Base-by-base conservation (phyloP, 2,329 filamentous ascomycete species). In the Ceratocystis cacaofunesta region DNA sequence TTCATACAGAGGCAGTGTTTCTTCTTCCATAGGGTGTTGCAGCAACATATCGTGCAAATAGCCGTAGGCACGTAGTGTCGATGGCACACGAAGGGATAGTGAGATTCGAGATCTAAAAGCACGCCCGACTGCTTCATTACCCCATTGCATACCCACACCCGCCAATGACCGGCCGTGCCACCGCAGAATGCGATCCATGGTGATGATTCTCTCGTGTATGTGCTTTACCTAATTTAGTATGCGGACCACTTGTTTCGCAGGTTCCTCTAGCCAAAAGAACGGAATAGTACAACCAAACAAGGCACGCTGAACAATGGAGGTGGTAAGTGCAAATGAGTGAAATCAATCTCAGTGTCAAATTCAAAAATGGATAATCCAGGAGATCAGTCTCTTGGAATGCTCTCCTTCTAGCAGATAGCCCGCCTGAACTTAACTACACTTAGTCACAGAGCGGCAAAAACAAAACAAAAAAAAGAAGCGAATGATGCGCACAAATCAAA, bases 21-120 rank as follows among this genome's bases (percentile, higher is more conserved):
- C 70, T 48, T 72, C 71, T 30, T 73, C 71, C 41, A 72, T 67
- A 1, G 66, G 66, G 22, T 67, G 66, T 58, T 67, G 62, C 19
- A 67, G 41, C 46, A 67, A 50, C 66, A 67, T 67, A 1, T 67
- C 66, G 46, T 64, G 66, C 15, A 67, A 41, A 61, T 67, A 67
- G n/a, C 66, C 66, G 43, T 66, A 66, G 17, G 55, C 55, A n/a
- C 55, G 55, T 30, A 30, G 4, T 22, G 55, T 25, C 28, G 55
- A 28, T 3, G 10, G 28, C 15, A 28, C 28, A 17, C 48, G 19
- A 4, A 25, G 7, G 7, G 25, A 52, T 12, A 15, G 10, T 36
- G 52, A 43, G 25, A 22, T 36, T 32, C 57, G 22, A 25, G 28
- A 17, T 19, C 55, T 19, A 8, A 1, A 58, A 17, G 6, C n/a